phyloP scores from a whole-genome alignment of 208 protist genomes.

The Naegleria lovaniensis region DNA sequence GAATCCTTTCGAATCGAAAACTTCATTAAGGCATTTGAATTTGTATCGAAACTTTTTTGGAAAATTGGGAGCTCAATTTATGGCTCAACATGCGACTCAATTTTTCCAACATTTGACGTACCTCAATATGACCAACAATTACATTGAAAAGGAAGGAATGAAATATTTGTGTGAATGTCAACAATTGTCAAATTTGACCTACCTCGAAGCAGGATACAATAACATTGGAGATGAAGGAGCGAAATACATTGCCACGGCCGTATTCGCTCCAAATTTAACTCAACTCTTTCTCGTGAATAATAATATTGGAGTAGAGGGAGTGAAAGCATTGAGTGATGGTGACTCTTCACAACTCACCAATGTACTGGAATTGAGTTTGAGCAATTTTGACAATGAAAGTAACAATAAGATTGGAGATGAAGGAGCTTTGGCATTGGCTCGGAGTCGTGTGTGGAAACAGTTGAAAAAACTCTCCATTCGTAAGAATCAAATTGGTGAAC shows the following conservation, averaged over 20 bases:
- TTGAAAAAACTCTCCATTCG: neutral
- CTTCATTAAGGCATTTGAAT: no score
- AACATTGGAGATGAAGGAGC: neutral
- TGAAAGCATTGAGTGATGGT: neutral
- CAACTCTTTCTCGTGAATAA: neutral
- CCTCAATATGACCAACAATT: no score
- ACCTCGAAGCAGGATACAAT: neutral
- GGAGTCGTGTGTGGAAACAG: neutral
- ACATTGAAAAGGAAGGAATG: neutral
- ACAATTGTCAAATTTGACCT: neutral
- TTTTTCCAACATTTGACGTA: no score
- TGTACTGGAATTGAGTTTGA: neutral
- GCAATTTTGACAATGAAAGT: neutral
- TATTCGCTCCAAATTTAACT: neutral
- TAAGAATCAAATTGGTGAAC: neutral
- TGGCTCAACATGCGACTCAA: no score
- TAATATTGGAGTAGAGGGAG: neutral
- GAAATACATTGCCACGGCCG: neutral
- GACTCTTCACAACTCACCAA: neutral
- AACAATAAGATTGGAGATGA: neutral
- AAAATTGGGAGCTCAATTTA: no score
- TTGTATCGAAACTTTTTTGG: no score
- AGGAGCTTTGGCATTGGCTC: neutral
- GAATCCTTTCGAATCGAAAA: no score
- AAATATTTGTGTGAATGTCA: neutral